Conservation (phyloP, 768 basidiomycete genomes). For the Mycena chlorophos region DNA sequence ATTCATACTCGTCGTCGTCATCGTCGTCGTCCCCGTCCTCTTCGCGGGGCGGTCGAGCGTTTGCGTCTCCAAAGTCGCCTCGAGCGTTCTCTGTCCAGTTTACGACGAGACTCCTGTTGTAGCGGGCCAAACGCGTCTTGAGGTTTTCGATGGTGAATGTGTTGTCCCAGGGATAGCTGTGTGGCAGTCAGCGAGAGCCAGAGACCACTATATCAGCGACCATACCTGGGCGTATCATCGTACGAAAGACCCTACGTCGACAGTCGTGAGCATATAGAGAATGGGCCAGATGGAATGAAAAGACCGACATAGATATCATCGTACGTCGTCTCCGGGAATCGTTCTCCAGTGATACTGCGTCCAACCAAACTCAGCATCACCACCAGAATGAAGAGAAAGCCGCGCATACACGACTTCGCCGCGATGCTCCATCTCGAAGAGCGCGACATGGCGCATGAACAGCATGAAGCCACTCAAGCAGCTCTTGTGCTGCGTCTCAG, state of each 20-base stretch:
- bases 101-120: neutral
- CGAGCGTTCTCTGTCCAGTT: neutral
- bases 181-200: neutral
- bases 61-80: no score
- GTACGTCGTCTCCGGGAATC: neutral
- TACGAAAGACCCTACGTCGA: neutral
- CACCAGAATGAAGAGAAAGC: neutral
- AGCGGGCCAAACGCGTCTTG: neutral
- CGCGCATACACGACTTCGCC: constrained; percentile 4
- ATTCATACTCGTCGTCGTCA: neutral
- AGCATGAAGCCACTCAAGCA: constrained; percentile 10
- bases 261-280: neutral
- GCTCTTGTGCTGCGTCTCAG: constrained; percentile 10
- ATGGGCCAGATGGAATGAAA: neutral
- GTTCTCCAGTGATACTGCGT: neutral
- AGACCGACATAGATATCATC: neutral
- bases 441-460: constrained; percentile 14
- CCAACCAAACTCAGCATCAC: neutral
- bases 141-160: neutral
- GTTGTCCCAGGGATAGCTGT: neutral
- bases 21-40: neutral
- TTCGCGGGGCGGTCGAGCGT: no score
- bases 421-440: constrained; percentile 7
- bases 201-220: neutral
- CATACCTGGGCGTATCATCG: neutral